Evolutionary conservation across 257 asterid genomes (phyloP).

Genomic region (Thymus mandschuricus): DNA sequence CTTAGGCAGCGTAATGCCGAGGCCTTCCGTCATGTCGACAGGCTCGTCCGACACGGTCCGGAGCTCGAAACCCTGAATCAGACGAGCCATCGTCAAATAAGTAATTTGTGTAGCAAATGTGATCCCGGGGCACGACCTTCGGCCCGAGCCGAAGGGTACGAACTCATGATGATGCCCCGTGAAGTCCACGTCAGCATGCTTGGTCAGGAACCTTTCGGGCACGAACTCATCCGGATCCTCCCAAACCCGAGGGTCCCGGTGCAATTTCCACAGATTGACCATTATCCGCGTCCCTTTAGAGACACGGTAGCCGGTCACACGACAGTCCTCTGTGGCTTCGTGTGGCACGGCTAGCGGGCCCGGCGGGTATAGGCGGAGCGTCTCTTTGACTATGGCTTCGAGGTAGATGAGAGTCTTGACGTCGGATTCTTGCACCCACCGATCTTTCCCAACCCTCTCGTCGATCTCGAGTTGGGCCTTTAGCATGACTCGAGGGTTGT

Average conservation of each 20-base stretch:
- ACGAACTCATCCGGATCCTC: conserved; percentile 45
- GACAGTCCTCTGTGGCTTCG: conserved; percentile 46
- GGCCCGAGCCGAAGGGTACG: conserved; percentile 62
- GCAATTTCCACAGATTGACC: conserved; percentile 55
- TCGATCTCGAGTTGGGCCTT: too few species aligned
- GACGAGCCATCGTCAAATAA: conserved; percentile 46
- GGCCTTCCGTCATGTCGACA: conserved; percentile 59
- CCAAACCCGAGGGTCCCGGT: conserved; percentile 44
- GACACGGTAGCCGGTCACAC: conserved; percentile 39
- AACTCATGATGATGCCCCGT: conserved; percentile 50
- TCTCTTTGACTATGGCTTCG: conserved; percentile 56
- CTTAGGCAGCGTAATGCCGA: conserved; percentile 47
- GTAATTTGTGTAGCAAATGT: conserved; percentile 50
- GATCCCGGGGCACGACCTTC: conserved; percentile 56
- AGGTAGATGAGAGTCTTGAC: conserved; percentile 48
- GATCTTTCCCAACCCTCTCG: conserved; percentile 12
- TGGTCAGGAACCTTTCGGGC: conserved; percentile 54
- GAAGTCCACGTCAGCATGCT: conserved; percentile 29
- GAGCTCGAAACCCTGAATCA: conserved; percentile 58
- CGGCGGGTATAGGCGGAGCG: conserved; percentile 55
- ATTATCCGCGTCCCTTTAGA: conserved; percentile 47
- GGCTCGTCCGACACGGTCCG: conserved; percentile 25
- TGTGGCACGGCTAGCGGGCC: conserved; percentile 53
- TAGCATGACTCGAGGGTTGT: conserved; percentile 25
- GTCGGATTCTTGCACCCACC: conserved; percentile 60